Evolutionary conservation across 2,329 filamentous ascomycete species (phyloP).

Genomic region (Penicillium sp.): DNA sequence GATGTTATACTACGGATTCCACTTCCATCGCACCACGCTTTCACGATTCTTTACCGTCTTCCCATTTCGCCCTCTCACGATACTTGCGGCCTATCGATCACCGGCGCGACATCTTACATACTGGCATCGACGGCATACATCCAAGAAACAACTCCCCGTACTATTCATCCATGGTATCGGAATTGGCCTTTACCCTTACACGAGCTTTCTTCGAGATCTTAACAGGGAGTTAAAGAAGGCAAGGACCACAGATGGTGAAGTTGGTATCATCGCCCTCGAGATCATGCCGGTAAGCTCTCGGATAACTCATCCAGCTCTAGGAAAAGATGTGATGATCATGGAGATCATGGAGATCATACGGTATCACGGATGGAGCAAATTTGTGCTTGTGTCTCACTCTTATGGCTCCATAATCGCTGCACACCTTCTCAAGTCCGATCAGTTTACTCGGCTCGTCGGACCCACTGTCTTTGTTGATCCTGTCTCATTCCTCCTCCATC

Average conservation of each 20-base stretch:
- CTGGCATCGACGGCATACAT: conserved; percentile 65
- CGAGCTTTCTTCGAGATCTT: conserved; percentile 56
- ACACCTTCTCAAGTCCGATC: conserved; percentile 55
- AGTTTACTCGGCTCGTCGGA: conserved; percentile 49
- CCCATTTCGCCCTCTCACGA: conserved; percentile 55
- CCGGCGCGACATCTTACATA: conserved; percentile 56
- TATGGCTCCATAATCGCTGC: conserved; percentile 65
- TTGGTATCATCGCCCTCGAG: conserved; percentile 49
- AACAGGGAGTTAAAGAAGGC: too few species aligned
- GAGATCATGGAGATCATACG: conserved; percentile 59
- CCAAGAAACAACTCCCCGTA: conserved; percentile 56
- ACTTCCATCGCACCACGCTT: conserved; percentile 49
- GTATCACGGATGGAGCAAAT: conserved; percentile 56
- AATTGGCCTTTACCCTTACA: conserved; percentile 64
- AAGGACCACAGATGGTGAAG: too few species aligned
- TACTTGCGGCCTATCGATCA: conserved; percentile 50
- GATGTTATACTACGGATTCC: conserved; percentile 47
- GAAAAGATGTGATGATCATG: conserved; percentile 53
- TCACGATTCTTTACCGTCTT: conserved; percentile 52
- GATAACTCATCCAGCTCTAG: conserved; percentile 55
- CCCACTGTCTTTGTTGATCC: conserved; percentile 55
- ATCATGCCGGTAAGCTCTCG: conserved; percentile 65
- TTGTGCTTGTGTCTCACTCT: conserved; percentile 61
- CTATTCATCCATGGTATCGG: conserved; percentile 72
- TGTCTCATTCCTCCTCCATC: conserved; percentile 61